Conservation (phyloP, 257 asterid species). For the Leonotis leonurus region DNA sequence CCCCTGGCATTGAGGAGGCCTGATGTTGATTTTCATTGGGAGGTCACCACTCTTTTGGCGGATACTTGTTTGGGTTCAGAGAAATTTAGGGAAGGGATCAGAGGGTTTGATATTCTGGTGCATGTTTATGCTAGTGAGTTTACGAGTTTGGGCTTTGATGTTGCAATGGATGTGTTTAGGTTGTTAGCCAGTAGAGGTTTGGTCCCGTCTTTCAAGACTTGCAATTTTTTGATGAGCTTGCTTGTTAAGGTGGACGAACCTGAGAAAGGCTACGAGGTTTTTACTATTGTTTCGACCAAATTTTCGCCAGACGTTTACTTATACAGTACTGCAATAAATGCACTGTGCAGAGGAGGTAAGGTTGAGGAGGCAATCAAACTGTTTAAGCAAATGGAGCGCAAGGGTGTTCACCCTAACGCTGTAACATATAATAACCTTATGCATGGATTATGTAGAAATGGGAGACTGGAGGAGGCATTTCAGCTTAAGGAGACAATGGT, state of each 20-base stretch:
- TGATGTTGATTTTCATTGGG: slow-evolving; percentile 32
- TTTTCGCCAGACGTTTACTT: slow-evolving; percentile 61
- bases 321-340: slow-evolving; percentile 63
- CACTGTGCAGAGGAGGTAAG: slow-evolving; percentile 61
- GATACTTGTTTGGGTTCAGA: slow-evolving; percentile 30
- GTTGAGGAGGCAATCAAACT: slow-evolving; percentile 47
- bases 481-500: slow-evolving; percentile 58
- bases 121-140: slow-evolving; percentile 60
- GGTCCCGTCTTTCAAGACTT: slow-evolving; percentile 67
- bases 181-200: slow-evolving; percentile 44
- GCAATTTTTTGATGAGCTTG: slow-evolving; percentile 57
- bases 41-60: slow-evolving; percentile 41
- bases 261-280: slow-evolving; percentile 55
- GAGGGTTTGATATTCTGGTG: slow-evolving; percentile 62
- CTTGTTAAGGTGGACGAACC: slow-evolving; percentile 61
- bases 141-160: slow-evolving; percentile 43
- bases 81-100: slow-evolving; percentile 23
- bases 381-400: slow-evolving; percentile 54
- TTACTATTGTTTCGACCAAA: slow-evolving; percentile 31
- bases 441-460: slow-evolving; percentile 55
- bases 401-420: slow-evolving; percentile 57
- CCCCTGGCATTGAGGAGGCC: slow-evolving; percentile 29
- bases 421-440: slow-evolving; percentile 71
- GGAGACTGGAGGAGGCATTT: slow-evolving; percentile 55
- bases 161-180: slow-evolving; percentile 48